phyloP scores from a whole-genome alignment of 1,139 yeast genomes.

The Sugiyamaella pinicola region DNA sequence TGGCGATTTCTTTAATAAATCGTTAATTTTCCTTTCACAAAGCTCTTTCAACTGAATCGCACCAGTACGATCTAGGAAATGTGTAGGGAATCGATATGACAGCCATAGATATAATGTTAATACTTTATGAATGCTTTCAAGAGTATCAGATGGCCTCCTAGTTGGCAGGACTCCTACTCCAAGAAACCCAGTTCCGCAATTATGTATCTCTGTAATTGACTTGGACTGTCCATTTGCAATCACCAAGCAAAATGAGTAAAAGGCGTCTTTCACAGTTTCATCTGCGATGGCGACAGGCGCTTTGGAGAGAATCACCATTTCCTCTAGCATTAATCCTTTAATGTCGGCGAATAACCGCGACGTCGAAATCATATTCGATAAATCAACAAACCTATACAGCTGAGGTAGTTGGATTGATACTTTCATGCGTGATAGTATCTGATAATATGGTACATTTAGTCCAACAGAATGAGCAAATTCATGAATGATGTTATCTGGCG shows the following conservation, averaged over 20 bases:
- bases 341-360: slow-evolving; percentile 36
- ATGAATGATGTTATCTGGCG: slow-evolving; percentile 35
- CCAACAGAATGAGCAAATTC: slow-evolving; percentile 33
- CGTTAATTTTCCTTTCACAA: slow-evolving; percentile 39
- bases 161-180: slow-evolving; percentile 21
- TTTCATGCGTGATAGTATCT: slow-evolving; percentile 31
- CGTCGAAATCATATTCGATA: slow-evolving; percentile 32
- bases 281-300: slow-evolving; percentile 40
- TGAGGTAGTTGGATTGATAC: slow-evolving; percentile 28
- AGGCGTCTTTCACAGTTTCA: slow-evolving; percentile 32
- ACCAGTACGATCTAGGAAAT: slow-evolving; percentile 74
- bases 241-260: slow-evolving; percentile 36
- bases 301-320: slow-evolving; percentile 37
- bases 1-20: slow-evolving; percentile 25
- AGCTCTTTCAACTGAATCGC: slow-evolving; percentile 62
- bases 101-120: slow-evolving; percentile 81
- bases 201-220: slow-evolving; percentile 38
- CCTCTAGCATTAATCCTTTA: slow-evolving; percentile 39
- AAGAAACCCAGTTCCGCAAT: slow-evolving; percentile 29
- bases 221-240: slow-evolving; percentile 38
- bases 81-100: slow-evolving; percentile 79
- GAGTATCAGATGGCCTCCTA: slow-evolving; percentile 30
- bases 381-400: slow-evolving; percentile 32
- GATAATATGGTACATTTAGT: slow-evolving; percentile 29
- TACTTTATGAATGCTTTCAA: slow-evolving; percentile 55